Evolutionary conservation across 164 flowering plant genomes (phyloP).

Genomic region (Cinnamomum micranthum): DNA sequence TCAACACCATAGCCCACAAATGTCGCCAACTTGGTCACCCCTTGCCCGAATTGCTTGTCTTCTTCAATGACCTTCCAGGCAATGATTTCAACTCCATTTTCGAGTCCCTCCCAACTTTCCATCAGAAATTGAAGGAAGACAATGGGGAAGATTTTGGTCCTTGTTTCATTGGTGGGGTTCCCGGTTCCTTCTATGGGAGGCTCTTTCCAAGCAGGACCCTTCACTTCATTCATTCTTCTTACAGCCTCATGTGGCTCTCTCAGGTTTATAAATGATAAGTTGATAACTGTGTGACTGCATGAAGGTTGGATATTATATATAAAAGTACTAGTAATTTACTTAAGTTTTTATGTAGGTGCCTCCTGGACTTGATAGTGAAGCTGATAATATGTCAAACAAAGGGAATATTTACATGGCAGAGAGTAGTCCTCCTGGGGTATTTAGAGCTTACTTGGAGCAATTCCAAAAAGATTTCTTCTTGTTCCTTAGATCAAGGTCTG

Average conservation of each 20-base stretch:
- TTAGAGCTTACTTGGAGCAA: slow-evolving; percentile 41
- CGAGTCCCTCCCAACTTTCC: slow-evolving; percentile 29
- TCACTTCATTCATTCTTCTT: slow-evolving; percentile 66
- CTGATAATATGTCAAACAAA: slow-evolving; percentile 24
- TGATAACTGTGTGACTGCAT: too few relatives aligned
- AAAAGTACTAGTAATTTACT: too few relatives aligned
- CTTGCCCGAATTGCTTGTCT: slow-evolving; percentile 38
- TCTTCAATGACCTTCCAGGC: slow-evolving; percentile 63
- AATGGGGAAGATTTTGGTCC: slow-evolving; percentile 23
- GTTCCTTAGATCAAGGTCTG: slow-evolving; percentile 40
- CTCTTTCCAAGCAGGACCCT: slow-evolving; percentile 42
- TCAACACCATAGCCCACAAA: slow-evolving; percentile 19
- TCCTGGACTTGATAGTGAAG: slow-evolving; percentile 19
- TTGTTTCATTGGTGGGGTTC: slow-evolving; percentile 44
- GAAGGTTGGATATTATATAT: too few relatives aligned
- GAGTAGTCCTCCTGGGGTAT: slow-evolving; percentile 36
- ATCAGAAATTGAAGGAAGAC: slow-evolving; percentile 17
- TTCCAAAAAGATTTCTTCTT: slow-evolving; percentile 41
- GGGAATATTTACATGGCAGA: slow-evolving; percentile 45
- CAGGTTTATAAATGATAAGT: slow-evolving; percentile 28
- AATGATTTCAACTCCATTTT: slow-evolving; percentile 65
- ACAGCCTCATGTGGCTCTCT: slow-evolving; percentile 61
- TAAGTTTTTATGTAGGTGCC: slow-evolving; percentile 38
- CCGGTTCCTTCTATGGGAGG: slow-evolving; percentile 60
- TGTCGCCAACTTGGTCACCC: slow-evolving; percentile 9